Conservation (phyloP, 2,329 filamentous ascomycete genomes). For the Plenodomus lindquistii region DNA sequence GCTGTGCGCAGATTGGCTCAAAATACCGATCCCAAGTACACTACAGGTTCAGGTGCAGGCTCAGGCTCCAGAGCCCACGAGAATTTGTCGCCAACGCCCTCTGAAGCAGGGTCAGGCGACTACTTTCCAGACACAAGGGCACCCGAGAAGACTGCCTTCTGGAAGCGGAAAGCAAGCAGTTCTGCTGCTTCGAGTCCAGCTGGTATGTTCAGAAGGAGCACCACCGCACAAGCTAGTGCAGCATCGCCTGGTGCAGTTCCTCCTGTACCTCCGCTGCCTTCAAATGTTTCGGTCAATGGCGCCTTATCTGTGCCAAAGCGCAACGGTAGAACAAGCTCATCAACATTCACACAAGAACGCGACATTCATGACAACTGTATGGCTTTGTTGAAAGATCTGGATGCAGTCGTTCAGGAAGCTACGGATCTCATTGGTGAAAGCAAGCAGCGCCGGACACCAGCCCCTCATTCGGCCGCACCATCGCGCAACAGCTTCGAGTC, state of each 20-base stretch:
- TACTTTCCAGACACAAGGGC: constrained; percentile 55
- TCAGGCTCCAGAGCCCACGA: constrained; percentile 37
- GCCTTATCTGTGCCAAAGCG: constrained; percentile 43
- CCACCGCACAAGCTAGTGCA: constrained; percentile 58
- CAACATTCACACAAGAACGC: constrained; percentile 58
- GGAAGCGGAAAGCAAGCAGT: constrained; percentile 81
- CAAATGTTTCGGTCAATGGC: constrained; percentile 32
- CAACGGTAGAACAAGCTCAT: constrained; percentile 22
- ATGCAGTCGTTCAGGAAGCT: constrained; percentile 82
- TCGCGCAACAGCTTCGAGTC: constrained; percentile 78
- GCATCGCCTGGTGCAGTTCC: constrained; percentile 47
- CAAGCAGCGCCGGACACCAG: constrained; percentile 70
- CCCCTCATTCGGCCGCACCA: constrained; percentile 45
- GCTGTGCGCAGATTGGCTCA: constrained; percentile 83
- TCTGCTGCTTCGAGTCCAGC: constrained; percentile 48
- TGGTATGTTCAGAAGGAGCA: constrained; percentile 52
- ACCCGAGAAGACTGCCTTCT: constrained; percentile 74
- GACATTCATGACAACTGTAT: constrained; percentile 81
- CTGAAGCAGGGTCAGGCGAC: constrained; percentile 54
- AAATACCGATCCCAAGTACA: constrained; percentile 73
- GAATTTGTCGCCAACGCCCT: constrained; percentile 45
- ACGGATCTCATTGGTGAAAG: constrained; percentile 74
- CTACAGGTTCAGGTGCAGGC: constrained; percentile 41
- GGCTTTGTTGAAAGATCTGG: constrained; percentile 80
- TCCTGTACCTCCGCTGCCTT: constrained; percentile 41